phyloP scores from a whole-genome alignment of 495 filamentous ascomycete genomes.

The Terfezia boudieri region DNA sequence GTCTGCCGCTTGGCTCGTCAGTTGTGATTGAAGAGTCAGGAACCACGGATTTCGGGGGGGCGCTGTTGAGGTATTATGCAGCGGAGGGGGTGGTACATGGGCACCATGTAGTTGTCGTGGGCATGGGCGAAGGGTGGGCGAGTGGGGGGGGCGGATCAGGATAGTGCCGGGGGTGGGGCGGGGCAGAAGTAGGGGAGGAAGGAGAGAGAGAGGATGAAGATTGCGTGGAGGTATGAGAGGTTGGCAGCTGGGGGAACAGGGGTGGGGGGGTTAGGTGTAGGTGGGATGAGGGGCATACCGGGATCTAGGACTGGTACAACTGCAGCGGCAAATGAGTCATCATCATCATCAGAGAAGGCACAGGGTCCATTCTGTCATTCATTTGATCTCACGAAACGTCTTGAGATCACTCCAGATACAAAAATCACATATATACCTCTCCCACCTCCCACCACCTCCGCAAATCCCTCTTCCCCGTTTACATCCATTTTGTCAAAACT shows the following conservation, averaged over 20 bases:
- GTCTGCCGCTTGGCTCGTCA: conserved; percentile 58
- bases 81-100: conserved; percentile 86
- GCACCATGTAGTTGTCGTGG: conserved; percentile 68
- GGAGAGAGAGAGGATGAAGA: conserved; percentile 71
- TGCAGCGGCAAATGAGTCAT: too few species aligned
- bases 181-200: conserved; percentile 19
- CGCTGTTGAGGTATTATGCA: conserved; percentile 69
- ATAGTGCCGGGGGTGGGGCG: conserved; percentile 7
- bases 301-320: conserved; percentile 4
- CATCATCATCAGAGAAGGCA: not conserved
- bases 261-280: conserved; percentile 19
- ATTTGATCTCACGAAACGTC: conserved; percentile 75
- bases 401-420: conserved; percentile 33
- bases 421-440: conserved; percentile 35
- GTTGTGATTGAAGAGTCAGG: conserved; percentile 78
- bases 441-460: conserved; percentile 1
- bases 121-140: conserved; percentile 55
- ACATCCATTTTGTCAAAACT: conserved; percentile 39
- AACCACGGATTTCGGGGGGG: conserved; percentile 79
- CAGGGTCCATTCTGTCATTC: conserved; percentile 52
- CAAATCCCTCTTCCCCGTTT: conserved; percentile 32
- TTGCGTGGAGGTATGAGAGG: conserved; percentile 90
- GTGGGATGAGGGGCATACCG: too few species aligned
- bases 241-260: conserved; percentile 42
- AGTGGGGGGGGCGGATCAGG: conserved; percentile 26